A percentile compares a stretch with the other conserved stretches of the same genome.
Conservation (phyloP, 2,329 filamentous ascomycete genomes). For the Daldinia eschscholtzii region DNA sequence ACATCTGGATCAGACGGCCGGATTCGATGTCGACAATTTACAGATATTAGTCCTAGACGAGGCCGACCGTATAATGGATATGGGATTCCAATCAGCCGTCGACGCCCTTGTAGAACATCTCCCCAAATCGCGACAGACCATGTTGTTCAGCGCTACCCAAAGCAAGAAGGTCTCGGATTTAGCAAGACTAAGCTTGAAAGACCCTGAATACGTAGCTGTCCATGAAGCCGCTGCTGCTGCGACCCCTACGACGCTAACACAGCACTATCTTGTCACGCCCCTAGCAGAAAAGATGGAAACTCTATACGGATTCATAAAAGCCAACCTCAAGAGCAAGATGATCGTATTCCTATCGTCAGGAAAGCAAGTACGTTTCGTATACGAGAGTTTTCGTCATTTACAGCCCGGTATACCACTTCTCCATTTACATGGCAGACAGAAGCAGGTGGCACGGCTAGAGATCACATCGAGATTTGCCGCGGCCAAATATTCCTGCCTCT, state of each 20-base stretch:
- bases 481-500: conserved; percentile 86
- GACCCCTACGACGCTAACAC: conserved; percentile 86
- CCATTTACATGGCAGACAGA: conserved; percentile 93
- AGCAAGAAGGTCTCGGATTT: conserved; percentile 94
- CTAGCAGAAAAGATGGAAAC: conserved; percentile 91
- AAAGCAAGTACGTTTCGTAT: conserved; percentile 96
- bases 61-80: conserved; percentile 95
- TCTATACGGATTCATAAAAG: conserved; percentile 90
- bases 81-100: conserved; percentile 92
- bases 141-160: conserved; percentile 96
- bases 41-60: conserved; percentile 96
- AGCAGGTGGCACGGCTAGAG: conserved; percentile 87
- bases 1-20: conserved; percentile 92
- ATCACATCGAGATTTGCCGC: conserved; percentile 86
- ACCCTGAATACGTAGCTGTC: conserved; percentile 95
- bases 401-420: conserved; percentile 94
- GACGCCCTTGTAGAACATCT: conserved; percentile 95
- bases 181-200: conserved; percentile 85
- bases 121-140: conserved; percentile 85
- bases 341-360: conserved; percentile 95
- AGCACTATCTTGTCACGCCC: conserved; percentile 90
- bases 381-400: conserved; percentile 91
- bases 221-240: conserved; percentile 84
- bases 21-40: conserved; percentile 89
- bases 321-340: conserved; percentile 93